Conservation (phyloP, 805 yeast species). For the Metschnikowia hibisci region DNA sequence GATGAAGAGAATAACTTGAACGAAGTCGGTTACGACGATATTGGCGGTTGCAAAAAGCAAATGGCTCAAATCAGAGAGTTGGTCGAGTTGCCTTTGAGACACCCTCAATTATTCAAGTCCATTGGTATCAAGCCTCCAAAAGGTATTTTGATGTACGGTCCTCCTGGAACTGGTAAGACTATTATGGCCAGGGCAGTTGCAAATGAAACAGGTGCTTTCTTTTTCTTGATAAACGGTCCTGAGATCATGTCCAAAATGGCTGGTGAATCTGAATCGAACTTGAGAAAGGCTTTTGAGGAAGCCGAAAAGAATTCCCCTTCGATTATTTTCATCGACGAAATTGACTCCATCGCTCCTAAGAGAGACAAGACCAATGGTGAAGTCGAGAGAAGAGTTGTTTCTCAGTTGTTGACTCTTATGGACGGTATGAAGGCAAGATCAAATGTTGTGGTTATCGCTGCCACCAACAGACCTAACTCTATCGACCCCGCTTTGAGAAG, state of each 20-base stretch:
- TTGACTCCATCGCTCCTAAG: slow-evolving; percentile 98
- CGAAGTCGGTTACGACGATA: slow-evolving; percentile 98
- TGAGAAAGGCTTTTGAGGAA: slow-evolving; percentile 97
- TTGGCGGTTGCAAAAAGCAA: slow-evolving; percentile 98
- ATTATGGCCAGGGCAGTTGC: slow-evolving; percentile 99
- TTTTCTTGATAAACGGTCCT: slow-evolving; percentile 97
- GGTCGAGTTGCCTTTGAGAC: slow-evolving; percentile 97
- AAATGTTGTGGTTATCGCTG: slow-evolving; percentile 96
- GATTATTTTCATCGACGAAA: slow-evolving; percentile 96
- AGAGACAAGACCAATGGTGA: slow-evolving; percentile 99
- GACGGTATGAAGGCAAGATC: slow-evolving; percentile 99
- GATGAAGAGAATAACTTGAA: slow-evolving; percentile 95
- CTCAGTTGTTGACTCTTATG: slow-evolving; percentile 95
- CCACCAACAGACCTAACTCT: slow-evolving; percentile 85
- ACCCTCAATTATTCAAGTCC: slow-evolving; percentile 95
- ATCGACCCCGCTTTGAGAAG: slow-evolving; percentile 84
- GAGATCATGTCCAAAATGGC: slow-evolving; percentile 99
- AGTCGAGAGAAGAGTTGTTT: slow-evolving; percentile 98
- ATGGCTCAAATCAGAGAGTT: slow-evolving; percentile 99
- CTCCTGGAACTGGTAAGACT: slow-evolving; percentile 99
- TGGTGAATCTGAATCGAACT: slow-evolving; percentile 96
- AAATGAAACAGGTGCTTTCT: slow-evolving; percentile 98
- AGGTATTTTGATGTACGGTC: slow-evolving; percentile 97
- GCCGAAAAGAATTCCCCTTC: slow-evolving; percentile 99
- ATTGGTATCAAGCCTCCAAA: slow-evolving; percentile 99